Percentiles rank a stretch among this genome's conserved stretches.
Conservation (phyloP, 2,329 filamentous ascomycete species). For the Hypoxylon rubiginosum region DNA sequence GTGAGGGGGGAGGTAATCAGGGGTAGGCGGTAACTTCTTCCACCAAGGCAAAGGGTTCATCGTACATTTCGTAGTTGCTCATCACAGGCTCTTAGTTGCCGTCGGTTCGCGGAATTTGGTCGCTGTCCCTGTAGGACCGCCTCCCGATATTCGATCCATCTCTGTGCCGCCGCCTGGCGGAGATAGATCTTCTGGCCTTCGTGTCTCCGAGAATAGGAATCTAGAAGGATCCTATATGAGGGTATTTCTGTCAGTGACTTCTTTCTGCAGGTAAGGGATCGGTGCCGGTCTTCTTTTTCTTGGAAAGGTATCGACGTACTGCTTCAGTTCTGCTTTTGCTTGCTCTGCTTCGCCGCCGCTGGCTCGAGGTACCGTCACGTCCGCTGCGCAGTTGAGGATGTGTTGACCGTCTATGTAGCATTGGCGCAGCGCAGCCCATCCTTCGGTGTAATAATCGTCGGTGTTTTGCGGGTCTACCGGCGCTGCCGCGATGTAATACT, state of each 20-base stretch:
- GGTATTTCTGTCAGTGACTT: slow-evolving; percentile 30
- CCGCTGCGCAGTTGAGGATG: slow-evolving; percentile 74
- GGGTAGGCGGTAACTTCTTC: slow-evolving; percentile 7
- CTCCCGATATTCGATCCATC: slow-evolving; percentile 69
- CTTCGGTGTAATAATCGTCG: slow-evolving; percentile 74
- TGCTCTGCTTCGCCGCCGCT: slow-evolving; percentile 70
- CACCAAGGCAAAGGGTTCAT: slow-evolving; percentile 17
- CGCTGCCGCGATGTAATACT: slow-evolving; percentile 72
- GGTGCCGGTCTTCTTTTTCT: background rate
- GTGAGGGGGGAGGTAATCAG: slow-evolving; percentile 13
- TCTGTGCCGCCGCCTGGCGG: slow-evolving; percentile 70
- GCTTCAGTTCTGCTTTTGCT: slow-evolving; percentile 71
- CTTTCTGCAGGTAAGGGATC: background rate
- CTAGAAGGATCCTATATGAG: slow-evolving; percentile 65
- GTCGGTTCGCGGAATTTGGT: slow-evolving; percentile 62
- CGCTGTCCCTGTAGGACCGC: slow-evolving; percentile 65
- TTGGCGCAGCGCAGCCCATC: slow-evolving; percentile 73
- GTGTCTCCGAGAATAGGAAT: slow-evolving; percentile 72
- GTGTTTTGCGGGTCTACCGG: slow-evolving; percentile 67
- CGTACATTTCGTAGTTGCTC: slow-evolving; percentile 69
- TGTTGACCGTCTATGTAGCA: slow-evolving; percentile 73
- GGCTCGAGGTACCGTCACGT: slow-evolving; percentile 68
- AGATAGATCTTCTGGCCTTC: slow-evolving; percentile 75
- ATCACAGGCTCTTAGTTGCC: slow-evolving; percentile 67
- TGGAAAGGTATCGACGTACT: slow-evolving; percentile 59